A percentile compares a stretch with the other conserved stretches of the same genome.
Conservation (phyloP, 2,329 filamentous ascomycete species). For the Hymenoscyphus salicellus region DNA sequence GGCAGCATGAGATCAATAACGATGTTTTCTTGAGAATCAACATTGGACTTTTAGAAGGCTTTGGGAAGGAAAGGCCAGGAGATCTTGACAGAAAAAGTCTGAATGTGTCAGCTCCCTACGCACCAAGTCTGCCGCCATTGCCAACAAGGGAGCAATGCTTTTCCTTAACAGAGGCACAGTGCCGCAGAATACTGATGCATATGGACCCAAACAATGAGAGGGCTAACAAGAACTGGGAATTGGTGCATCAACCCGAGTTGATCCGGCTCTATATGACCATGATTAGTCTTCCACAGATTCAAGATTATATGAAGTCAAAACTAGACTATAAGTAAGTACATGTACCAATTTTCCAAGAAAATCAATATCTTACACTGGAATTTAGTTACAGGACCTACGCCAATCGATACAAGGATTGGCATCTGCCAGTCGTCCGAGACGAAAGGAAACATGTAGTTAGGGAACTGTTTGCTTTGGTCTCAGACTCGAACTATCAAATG, state of each 20-base stretch:
- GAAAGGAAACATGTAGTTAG: constrained; percentile 25
- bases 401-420: constrained; percentile 29
- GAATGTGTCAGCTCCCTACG: neutral
- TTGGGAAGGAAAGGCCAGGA: too few relatives aligned
- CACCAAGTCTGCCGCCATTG: constrained; percentile 16
- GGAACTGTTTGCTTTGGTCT: constrained; percentile 24
- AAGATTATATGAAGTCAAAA: constrained; percentile 24
- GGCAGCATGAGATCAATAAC: too few relatives aligned
- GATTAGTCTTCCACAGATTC: constrained; percentile 28
- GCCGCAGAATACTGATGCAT: constrained; percentile 23
- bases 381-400: constrained; percentile 30
- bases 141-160: constrained; percentile 28
- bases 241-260: constrained; percentile 25
- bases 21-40: too few relatives aligned
- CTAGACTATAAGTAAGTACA: constrained; percentile 27
- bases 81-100: too few relatives aligned
- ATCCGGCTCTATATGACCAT: constrained; percentile 31
- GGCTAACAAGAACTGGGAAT: constrained; percentile 27
- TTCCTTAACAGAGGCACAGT: constrained; percentile 27
- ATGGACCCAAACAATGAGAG: constrained; percentile 25
- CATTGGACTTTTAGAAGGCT: too few relatives aligned
- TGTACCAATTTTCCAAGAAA: neutral
- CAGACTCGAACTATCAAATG: constrained; percentile 15
- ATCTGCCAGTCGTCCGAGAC: constrained; percentile 23
- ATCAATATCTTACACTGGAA: constrained; percentile 5